phyloP scores from a whole-genome alignment of 148 eudicot species.

The Camellia japonica region DNA sequence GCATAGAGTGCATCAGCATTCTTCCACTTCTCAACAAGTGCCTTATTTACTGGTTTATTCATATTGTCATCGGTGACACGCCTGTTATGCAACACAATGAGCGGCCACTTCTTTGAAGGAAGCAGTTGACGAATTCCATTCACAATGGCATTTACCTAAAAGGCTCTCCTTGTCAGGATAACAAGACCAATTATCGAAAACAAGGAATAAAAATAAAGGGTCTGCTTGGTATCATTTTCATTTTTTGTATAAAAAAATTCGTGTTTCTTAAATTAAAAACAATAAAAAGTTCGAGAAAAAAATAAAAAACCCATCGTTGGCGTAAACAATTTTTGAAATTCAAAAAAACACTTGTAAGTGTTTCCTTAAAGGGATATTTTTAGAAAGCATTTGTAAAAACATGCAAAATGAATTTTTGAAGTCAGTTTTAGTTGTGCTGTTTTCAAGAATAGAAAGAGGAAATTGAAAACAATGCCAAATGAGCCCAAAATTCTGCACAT shows the following conservation, averaged over 20 bases:
- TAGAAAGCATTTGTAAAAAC: no score
- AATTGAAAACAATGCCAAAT: no score
- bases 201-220: not conserved
- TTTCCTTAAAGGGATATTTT: no score
- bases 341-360: no score
- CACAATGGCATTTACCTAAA: conserved; percentile 74
- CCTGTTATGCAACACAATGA: conserved; percentile 72
- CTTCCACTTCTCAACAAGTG: conserved; percentile 70
- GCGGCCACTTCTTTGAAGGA: conserved; percentile 82
- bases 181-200: not conserved
- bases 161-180: conserved; percentile 1
- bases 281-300: no score
- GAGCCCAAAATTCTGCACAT: not conserved
- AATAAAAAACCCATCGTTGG: no score
- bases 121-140: conserved; percentile 80
- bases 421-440: no score
- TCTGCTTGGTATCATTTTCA: not conserved
- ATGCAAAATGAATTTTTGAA: no score
- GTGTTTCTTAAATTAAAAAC: no score
- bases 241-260: no score
- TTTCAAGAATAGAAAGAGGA: no score
- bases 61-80: conserved; percentile 55
- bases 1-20: conserved; percentile 78
- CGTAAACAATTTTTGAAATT: no score
- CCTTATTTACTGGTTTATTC: conserved; percentile 52